Conservation (phyloP, 495 filamentous ascomycete genomes). For the Tuber melanosporum region DNA sequence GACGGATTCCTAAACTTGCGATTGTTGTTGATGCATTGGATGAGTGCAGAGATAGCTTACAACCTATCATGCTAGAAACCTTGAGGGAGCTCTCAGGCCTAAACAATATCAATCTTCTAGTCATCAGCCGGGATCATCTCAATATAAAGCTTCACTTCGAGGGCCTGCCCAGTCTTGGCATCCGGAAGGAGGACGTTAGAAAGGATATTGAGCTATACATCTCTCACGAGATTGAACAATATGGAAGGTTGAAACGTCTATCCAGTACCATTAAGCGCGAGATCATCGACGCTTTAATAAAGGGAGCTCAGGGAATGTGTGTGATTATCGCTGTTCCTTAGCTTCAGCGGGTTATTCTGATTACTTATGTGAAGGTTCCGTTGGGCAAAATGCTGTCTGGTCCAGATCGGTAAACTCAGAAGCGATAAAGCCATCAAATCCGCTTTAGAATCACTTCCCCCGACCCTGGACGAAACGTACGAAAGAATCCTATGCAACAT, state of each 20-base stretch:
- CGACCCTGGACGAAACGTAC: slow-evolving; percentile 43
- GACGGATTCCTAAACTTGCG: slow-evolving; percentile 9
- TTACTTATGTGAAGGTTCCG: slow-evolving; percentile 12
- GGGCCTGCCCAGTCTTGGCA: neutral
- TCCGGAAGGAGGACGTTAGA: slow-evolving; percentile 7
- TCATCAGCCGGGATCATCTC: slow-evolving; percentile 15
- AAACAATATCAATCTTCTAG: slow-evolving; percentile 5
- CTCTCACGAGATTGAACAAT: slow-evolving; percentile 2
- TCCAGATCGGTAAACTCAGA: slow-evolving; percentile 26
- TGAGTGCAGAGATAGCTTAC: slow-evolving; percentile 13
- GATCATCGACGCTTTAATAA: slow-evolving; percentile 5
- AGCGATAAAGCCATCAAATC: slow-evolving; percentile 24
- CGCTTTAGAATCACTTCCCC: slow-evolving; percentile 40
- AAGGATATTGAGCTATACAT: slow-evolving; percentile 17
- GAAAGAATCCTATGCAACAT: slow-evolving; percentile 41
- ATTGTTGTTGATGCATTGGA: slow-evolving; percentile 22
- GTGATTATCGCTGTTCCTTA: neutral
- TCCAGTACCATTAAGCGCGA: neutral
- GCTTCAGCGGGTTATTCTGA: neutral
- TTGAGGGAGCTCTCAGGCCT: neutral
- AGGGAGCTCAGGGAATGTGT: slow-evolving; percentile 15
- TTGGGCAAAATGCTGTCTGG: slow-evolving; percentile 12
- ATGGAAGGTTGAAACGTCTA: slow-evolving; percentile 6
- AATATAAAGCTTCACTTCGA: slow-evolving; percentile 15
- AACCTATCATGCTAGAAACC: neutral